Evolutionary conservation across 2,329 filamentous ascomycete genomes (phyloP).

Genomic region (Cladosporium austrohemisphaericum): DNA sequence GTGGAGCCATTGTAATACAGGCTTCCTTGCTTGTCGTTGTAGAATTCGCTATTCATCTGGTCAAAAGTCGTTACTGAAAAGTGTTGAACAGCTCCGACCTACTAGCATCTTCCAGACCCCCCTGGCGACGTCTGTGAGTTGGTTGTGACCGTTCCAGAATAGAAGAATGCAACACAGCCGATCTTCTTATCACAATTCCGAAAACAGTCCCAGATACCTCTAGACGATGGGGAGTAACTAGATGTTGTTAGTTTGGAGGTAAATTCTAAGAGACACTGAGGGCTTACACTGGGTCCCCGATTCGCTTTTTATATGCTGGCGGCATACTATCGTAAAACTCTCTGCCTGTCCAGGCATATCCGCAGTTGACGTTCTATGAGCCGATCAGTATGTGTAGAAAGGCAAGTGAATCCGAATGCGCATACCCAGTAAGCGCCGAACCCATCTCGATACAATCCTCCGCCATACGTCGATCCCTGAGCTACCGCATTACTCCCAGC

Average conservation of each 20-base stretch:
- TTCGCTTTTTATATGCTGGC: no score
- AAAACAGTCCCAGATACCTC: not conserved
- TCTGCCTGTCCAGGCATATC: not conserved
- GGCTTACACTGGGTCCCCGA: no score
- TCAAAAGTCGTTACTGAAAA: no score
- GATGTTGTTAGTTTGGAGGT: no score
- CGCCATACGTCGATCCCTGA: no score
- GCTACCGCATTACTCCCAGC: not conserved
- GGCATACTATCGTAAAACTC: no score
- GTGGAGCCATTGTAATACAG: conserved; percentile 1
- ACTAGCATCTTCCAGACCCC: conserved; percentile 1
- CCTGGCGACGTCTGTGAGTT: not conserved
- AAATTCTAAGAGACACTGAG: no score
- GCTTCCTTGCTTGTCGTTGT: not conserved
- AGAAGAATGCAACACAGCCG: not conserved
- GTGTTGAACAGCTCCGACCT: not conserved
- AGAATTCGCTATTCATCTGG: no score
- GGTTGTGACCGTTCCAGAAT: not conserved
- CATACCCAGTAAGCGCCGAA: no score
- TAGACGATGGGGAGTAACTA: no score
- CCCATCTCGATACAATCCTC: conserved; percentile 4
- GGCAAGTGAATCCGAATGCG: no score
- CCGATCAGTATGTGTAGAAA: no score
- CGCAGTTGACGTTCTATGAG: not conserved
- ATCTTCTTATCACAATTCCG: not conserved